Base-by-base conservation (phyloP, 768 basidiomycete species). In the Boletus rubroflammeus region DNA sequence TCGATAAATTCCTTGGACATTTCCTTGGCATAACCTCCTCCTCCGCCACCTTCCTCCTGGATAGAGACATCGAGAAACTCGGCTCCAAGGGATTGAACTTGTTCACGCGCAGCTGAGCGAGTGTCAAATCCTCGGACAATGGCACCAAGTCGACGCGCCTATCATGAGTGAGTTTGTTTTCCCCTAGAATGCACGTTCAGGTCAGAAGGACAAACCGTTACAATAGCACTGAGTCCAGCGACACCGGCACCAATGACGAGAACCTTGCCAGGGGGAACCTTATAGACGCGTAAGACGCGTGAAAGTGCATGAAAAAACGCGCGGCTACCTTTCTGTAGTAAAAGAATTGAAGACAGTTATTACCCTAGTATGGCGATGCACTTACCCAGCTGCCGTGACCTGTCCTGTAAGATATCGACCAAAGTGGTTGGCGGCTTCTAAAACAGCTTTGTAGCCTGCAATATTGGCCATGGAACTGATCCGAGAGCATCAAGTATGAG, bases 1-100 rank as follows among this genome's bases (percentile, higher is more conserved):
- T 83, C 88, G 54, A 92, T 84, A 67, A 92, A 93, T 67, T 90
- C 89, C 73, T 90, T 90, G 28, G 88, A 89, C 90, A 93, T 93
- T 57, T 84, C 82, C 71, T 93, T 93, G 23, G 90, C 92, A 63
- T 94, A 94, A 28, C 92, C 92, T 25, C 92, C 92, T 15, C 76
- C 81, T 6, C 85, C 92, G 28, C 84, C 82, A 15, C 92, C 92
- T 60, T 91, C 89, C 72, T 94, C 92, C 66, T 90, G 64, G 50
- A 93, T 69, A 26, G 77, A 65, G 13, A 94, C 90, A 67, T 93
- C 90, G n/a, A 94, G 69, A 62, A 93, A 93, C 67, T 94, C 92
- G 10, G 91, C 92, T 25, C 91, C 92, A 35, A 93, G 81, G 45
- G 91, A 93, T 67, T 93, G 86, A 9, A 94, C 88, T 67, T 94